These are phyloP conservation scores for Camellia oleifera DNA, from an alignment of 179 eudicot species.

Conservation along the genomic window DNA sequence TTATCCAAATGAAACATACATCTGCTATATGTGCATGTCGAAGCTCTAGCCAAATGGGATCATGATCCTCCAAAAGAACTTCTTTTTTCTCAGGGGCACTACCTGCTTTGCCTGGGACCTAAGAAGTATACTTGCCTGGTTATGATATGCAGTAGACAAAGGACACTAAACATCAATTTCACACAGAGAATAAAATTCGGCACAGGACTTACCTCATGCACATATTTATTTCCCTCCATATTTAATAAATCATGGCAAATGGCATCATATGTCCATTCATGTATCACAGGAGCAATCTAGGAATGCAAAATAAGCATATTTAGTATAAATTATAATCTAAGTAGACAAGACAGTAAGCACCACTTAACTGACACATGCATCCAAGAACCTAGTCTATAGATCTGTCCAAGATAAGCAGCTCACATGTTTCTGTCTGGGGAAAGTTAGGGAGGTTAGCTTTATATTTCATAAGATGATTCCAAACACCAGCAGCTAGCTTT, in stretches of 20 bases:
- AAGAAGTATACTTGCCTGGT: constrained; percentile 16
- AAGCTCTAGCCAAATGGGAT: constrained; percentile 95
- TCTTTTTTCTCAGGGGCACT: constrained; percentile 84
- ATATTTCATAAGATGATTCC: constrained; percentile 77
- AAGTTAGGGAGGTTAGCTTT: constrained; percentile 62
- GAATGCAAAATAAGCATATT: constrained; percentile 14
- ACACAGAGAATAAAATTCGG: neutral
- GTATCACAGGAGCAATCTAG: constrained; percentile 96
- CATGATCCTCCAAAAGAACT: constrained; percentile 94
- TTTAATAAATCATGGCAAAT: constrained; percentile 89
- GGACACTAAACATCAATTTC: neutral
- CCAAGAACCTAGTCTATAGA: constrained; percentile 79
- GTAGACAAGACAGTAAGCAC: neutral
- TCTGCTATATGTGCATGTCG: constrained; percentile 96
- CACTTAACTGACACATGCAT: constrained; percentile 17
- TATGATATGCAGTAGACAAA: constrained; percentile 16
- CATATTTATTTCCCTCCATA: constrained; percentile 92
- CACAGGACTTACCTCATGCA: constrained; percentile 60
- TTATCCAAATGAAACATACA: constrained; percentile 47
- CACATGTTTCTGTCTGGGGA: constrained; percentile 96
- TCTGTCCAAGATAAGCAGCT: constrained; percentile 83
- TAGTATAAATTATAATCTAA: constrained; percentile 5
- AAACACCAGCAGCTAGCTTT: constrained; percentile 86
- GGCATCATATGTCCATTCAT: constrained; percentile 99
- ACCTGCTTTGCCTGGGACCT: constrained; percentile 82